Evolutionary conservation across 148 eudicot genomes (phyloP), one percentile per base, ranked within the genome.

Genomic region (Nyssa sinensis): DNA sequence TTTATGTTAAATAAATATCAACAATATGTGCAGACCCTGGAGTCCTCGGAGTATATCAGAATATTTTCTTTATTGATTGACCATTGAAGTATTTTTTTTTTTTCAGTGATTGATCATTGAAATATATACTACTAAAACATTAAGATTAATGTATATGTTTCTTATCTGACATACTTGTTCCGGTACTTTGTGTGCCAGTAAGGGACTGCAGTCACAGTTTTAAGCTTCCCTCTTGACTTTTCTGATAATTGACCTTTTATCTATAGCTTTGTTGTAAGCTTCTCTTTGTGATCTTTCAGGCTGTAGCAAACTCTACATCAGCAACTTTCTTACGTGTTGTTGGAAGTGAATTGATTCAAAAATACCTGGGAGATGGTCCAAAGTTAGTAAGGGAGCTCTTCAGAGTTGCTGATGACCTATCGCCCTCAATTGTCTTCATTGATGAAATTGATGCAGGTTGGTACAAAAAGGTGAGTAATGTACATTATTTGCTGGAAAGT

Each of bases 391-490:
- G 98, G 79, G 98, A 94, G 76, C 96, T 94, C 67, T 94, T 94
- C 75, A 86, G 98, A 84, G 98, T 94, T 78, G 98, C 98, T 37
- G 97, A 94, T 82, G 98, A 94, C 28, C 96, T 94, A 66, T 94
- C 98, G 70, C 98, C 98, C 7, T 94, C 98, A 8, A 92, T 94
- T 59, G 98, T 94, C 31, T 94, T 94, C 71, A 94, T 94, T 74
- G 98, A 94, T 78, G 98, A 94, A 88, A 94, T 94, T 65, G 98
- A 94, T 78, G 98, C 98, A 28, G n/a, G 82, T 94, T 68, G 98
- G 98, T 62, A 94, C 98, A 74, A 94, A 94, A 74, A 92, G 98
- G 98, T 92, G 73, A 64, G 58, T 41, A 24, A 10, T 51, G n/a
- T 47, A 34, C 7, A 21, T 51, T 9, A 24, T 30, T 73, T 25